Conservation (phyloP, 2,329 filamentous ascomycete species). For the Penicillium fuscoglaucum region DNA sequence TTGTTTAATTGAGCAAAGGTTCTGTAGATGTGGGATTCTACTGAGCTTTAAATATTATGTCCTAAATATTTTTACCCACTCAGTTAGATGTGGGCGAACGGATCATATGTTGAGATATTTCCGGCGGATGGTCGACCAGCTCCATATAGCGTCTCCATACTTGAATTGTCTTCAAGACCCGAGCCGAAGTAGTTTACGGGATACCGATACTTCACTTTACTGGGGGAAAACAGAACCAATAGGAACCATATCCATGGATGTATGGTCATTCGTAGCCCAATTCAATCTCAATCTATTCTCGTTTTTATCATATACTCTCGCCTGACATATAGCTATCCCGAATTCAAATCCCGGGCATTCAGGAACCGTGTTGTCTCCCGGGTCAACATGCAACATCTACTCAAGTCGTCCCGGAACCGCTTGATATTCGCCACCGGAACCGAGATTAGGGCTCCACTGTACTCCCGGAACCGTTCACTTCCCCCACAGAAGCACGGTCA, state of each 20-base stretch:
- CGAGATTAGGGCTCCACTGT: slow-evolving; percentile 1
- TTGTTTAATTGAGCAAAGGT: neutral
- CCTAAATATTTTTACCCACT: neutral
- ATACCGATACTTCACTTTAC: neutral
- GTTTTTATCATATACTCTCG: neutral
- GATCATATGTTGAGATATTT: neutral
- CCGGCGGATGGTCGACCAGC: neutral
- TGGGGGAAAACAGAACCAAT: neutral
- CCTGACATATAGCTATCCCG: neutral
- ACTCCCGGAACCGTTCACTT: slow-evolving; percentile 1
- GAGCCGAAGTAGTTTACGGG: neutral
- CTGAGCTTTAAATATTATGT: neutral
- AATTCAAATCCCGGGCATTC: neutral
- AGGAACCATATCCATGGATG: neutral
- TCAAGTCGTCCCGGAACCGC: neutral
- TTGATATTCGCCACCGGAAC: slow-evolving; percentile 11
- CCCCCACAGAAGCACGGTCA: neutral
- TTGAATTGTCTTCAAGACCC: neutral
- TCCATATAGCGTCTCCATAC: neutral
- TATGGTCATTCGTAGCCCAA: neutral
- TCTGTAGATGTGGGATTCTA: neutral
- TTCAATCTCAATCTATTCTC: neutral
- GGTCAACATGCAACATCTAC: neutral
- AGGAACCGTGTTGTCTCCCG: neutral
- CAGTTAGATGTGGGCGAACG: neutral